Evolutionary conservation across 2,329 filamentous ascomycete species (phyloP).

Genomic region (Alternaria incomplexa): DNA sequence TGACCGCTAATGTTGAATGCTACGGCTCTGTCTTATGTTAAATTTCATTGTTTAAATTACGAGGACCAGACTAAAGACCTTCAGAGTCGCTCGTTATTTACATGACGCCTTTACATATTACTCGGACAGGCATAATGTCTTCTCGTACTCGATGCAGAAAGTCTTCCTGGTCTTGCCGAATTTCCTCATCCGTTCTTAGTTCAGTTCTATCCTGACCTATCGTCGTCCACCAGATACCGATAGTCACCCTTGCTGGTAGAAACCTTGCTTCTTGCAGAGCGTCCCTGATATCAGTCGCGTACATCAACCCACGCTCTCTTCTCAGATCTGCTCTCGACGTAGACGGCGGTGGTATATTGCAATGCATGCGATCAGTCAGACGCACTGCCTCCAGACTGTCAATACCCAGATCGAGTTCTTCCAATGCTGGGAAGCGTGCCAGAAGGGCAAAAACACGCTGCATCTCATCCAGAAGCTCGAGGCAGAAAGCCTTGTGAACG

Average conservation of each 20-base stretch:
- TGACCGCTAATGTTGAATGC: background rate
- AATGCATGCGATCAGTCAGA: background rate
- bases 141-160: background rate
- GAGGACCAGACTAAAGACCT: background rate
- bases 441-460: background rate
- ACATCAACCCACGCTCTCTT: background rate
- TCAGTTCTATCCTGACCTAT: fast-evolving
- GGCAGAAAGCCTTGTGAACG: background rate
- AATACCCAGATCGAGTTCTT: background rate
- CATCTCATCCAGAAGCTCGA: background rate
- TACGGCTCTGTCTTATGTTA: background rate
- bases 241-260: background rate
- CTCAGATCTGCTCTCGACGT: background rate
- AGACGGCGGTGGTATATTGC: background rate
- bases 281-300: background rate
- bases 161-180: background rate
- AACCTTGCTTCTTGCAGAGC: background rate
- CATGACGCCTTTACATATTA: background rate
- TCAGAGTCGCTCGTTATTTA: background rate
- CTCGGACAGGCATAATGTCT: background rate
- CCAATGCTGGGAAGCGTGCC: background rate
- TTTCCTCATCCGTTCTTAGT: background rate
- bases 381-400: background rate
- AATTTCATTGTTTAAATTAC: background rate
- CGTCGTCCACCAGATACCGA: background rate